phyloP scores from a whole-genome alignment of 371 early-diverging fungal genomes.

The Mucor lusitanicus region DNA sequence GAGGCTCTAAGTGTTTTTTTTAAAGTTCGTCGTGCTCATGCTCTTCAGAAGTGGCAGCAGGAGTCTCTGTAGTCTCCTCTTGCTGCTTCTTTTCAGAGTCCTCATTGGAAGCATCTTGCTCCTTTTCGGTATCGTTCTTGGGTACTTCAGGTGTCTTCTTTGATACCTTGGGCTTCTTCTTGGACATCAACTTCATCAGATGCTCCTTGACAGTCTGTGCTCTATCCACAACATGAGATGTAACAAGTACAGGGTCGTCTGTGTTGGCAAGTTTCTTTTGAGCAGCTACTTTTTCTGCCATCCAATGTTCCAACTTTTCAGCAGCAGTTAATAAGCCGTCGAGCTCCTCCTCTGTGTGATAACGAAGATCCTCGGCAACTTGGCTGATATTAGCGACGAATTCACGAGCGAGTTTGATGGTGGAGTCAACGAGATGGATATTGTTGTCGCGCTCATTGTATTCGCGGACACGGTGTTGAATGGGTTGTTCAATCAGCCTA shows the following conservation, averaged over 20 bases:
- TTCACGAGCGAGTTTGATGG: conserved; percentile 43
- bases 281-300: conserved; percentile 53
- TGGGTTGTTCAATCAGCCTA: conserved; percentile 65
- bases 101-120: background rate
- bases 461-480: conserved; percentile 67
- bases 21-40: conserved; percentile 18
- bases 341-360: conserved; percentile 67
- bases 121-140: conserved; percentile 8
- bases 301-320: conserved; percentile 63
- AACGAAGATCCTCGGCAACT: conserved; percentile 47
- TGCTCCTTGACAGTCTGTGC: conserved; percentile 53
- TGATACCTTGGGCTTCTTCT: conserved; percentile 59
- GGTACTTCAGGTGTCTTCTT: conserved; percentile 7
- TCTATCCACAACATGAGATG: conserved; percentile 54
- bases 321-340: conserved; percentile 46
- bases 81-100: background rate
- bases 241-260: conserved; percentile 67
- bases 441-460: conserved; percentile 63
- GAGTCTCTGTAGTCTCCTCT: background rate
- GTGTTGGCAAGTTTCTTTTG: conserved; percentile 63
- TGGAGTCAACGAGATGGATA: conserved; percentile 46
- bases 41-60: conserved; percentile 1
- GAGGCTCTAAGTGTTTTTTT: background rate
- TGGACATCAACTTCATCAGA: conserved; percentile 51
- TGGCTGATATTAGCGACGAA: conserved; percentile 43